phyloP scores from a whole-genome alignment of 1,139 yeast species.

The Lodderomyces metapsilosis region DNA sequence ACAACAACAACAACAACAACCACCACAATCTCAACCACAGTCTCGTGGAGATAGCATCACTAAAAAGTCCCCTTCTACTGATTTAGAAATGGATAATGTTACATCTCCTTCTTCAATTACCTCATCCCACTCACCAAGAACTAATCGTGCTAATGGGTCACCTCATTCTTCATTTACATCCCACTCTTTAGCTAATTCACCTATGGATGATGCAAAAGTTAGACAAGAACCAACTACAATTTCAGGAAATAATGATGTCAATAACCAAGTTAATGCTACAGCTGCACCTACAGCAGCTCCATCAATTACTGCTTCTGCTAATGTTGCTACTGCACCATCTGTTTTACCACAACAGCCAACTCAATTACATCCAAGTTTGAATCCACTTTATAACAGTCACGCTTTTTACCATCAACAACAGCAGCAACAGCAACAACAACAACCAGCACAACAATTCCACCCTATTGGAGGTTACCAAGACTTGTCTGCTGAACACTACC shows the following conservation, averaged over 20 bases:
- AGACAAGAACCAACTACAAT: constrained; percentile 7
- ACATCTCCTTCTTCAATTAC: constrained; percentile 31
- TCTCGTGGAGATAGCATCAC: constrained; percentile 2
- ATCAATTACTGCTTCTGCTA: constrained; percentile 8
- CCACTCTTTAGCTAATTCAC: constrained; percentile 38
- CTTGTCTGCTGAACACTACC: constrained; percentile 3
- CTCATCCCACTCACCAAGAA: constrained; percentile 23
- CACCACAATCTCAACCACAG: constrained; percentile 4
- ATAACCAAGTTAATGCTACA: constrained; percentile 6
- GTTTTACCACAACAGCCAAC: constrained; percentile 15
- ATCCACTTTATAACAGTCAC: constrained; percentile 15
- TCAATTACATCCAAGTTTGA: constrained; percentile 18
- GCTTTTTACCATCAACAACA: constrained; percentile 13
- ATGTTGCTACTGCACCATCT: constrained; percentile 4
- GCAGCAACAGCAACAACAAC: constrained; percentile 11
- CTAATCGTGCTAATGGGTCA: constrained; percentile 15
- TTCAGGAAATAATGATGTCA: constrained; percentile 3
- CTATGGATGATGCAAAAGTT: constrained; percentile 22
- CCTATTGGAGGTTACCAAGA: constrained; percentile 6
- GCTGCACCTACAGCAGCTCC: constrained; percentile 8
- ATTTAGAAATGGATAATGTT: constrained; percentile 28
- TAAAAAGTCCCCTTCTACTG: constrained; percentile 15
- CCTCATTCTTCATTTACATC: constrained; percentile 41
- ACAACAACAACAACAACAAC: constrained; percentile 5
- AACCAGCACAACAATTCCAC: constrained; percentile 7